Percentiles rank a stretch among this genome's conserved stretches.
Conservation (phyloP, 768 basidiomycete genomes). For the Mycena kentingensis region DNA sequence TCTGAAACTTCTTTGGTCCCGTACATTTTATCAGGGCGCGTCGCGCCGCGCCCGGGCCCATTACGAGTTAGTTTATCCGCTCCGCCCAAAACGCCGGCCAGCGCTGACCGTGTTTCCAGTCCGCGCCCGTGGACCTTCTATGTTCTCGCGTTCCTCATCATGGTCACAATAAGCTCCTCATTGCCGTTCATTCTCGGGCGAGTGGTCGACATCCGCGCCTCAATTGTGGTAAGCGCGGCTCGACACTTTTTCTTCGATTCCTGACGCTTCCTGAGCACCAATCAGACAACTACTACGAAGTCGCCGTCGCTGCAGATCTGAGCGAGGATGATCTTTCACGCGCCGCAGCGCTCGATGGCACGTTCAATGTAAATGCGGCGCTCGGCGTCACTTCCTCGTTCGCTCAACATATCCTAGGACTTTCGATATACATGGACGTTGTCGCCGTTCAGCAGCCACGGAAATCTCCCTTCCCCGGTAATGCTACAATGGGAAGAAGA, state of each 20-base stretch:
- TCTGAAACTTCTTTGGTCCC: constrained; percentile 37
- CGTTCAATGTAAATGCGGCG: constrained; percentile 32
- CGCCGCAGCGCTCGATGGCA: constrained; percentile 27
- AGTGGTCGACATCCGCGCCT: constrained; percentile 36
- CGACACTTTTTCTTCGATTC: neutral
- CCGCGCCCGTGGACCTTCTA: constrained; percentile 40
- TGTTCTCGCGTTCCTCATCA: constrained; percentile 38
- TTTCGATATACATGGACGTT: constrained; percentile 42
- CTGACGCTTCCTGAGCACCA: constrained; percentile 33
- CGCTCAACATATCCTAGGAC: constrained; percentile 28
- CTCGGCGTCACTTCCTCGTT: neutral
- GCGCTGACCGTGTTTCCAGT: constrained; percentile 25
- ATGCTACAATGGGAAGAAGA: constrained; percentile 36
- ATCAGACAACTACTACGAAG: constrained; percentile 34
- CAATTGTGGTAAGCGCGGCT: constrained; percentile 30
- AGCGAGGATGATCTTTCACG: constrained; percentile 37
- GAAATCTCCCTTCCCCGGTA: constrained; percentile 36
- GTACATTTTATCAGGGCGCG: constrained; percentile 36
- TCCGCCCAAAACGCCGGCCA: neutral
- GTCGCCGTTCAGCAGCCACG: constrained; percentile 38
- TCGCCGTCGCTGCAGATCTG: constrained; percentile 36
- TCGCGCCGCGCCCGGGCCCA: constrained; percentile 29
- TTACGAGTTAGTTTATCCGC: constrained; percentile 38
- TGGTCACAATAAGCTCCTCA: constrained; percentile 29
- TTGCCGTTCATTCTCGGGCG: constrained; percentile 42